Base-by-base conservation (phyloP, 2,329 filamentous ascomycete species). In the Aspergillus tanneri region DNA sequence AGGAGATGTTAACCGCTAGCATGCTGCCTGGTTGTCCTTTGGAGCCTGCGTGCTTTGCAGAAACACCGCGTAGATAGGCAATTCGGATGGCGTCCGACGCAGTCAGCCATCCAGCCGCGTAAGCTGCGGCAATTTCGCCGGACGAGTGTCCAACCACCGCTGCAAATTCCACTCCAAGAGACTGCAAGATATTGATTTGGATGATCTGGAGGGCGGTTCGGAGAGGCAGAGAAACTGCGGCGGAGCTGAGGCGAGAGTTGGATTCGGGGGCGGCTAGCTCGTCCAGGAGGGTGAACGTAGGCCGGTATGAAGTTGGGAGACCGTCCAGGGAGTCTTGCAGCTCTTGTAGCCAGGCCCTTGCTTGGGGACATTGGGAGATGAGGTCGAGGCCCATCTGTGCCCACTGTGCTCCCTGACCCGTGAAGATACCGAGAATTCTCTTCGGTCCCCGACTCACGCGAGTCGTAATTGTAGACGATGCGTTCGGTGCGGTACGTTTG, bases 61-160 rank as follows among this genome's bases (percentile, higher is more conserved):
- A 19, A 2, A 42, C 5, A 11, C 52, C 51, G 8, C 53, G 47
- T 1, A 46, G 43, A n/a, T 55, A 55, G n/a, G 54, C 54, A 21
- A 55, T 16, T 3, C 24, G 30, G 22, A 58, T 52, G 1, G 55
- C 55, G 5, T 46, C 44, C 3, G 22, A 5, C 2, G 40, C 43
- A 8, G 47, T 49, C 4, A 69, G 18, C 7, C 50, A 48, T 3
- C 62, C 58, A 2, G 52, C 47, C 6, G 58, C 49, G 46, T 66
- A 69, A 0, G 59, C 57, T 5, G 59, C 41, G 41, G 52, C 65
- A 44, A 68, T 65, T 36, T 68, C 65, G 2, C 66, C 64, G 16
- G 51, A 56, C 0, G 61, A 67, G 43, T 69, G 64, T 7, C 64
- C 61, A 1, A 58, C 45, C 2, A 67, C 63, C 5, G 48, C 54